These are phyloP conservation scores for Neostapfia colusana DNA, from an alignment of 176 grass and related monocot species.

Conservation along the genomic window DNA sequence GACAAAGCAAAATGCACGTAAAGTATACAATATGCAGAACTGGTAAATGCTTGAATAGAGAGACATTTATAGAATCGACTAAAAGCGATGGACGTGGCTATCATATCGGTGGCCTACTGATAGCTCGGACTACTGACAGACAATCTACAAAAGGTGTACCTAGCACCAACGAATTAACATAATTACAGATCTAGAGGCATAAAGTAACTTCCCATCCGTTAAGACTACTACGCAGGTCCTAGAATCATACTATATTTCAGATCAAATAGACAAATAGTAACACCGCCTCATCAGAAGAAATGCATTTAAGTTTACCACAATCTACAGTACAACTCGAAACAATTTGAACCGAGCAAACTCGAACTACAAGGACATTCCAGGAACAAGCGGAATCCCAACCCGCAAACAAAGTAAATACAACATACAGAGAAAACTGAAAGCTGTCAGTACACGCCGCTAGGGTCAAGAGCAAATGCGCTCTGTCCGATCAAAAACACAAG, in stretches of 20 bases:
- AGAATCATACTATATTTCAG: neutral
- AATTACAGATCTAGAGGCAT: neutral
- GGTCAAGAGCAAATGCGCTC: conserved; percentile 3
- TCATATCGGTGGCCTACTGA: neutral
- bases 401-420: neutral
- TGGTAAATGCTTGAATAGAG: neutral
- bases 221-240: neutral
- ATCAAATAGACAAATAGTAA: neutral
- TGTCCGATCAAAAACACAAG: neutral
- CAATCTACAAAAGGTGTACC: neutral
- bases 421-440: neutral
- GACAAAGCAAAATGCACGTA: neutral
- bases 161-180: neutral
- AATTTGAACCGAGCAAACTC: neutral
- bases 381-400: neutral
- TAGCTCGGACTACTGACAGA: neutral
- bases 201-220: too few species aligned
- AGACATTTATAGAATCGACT: neutral
- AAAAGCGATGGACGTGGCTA: neutral
- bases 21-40: neutral
- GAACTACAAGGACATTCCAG: neutral
- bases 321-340: too few species aligned
- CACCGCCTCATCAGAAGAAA: too few species aligned
- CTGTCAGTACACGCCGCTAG: neutral
- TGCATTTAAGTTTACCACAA: too few species aligned